Evolutionary conservation across 768 basidiomycete genomes (phyloP), one percentile per base, ranked within the genome.

Genomic region (Russula earlei): DNA sequence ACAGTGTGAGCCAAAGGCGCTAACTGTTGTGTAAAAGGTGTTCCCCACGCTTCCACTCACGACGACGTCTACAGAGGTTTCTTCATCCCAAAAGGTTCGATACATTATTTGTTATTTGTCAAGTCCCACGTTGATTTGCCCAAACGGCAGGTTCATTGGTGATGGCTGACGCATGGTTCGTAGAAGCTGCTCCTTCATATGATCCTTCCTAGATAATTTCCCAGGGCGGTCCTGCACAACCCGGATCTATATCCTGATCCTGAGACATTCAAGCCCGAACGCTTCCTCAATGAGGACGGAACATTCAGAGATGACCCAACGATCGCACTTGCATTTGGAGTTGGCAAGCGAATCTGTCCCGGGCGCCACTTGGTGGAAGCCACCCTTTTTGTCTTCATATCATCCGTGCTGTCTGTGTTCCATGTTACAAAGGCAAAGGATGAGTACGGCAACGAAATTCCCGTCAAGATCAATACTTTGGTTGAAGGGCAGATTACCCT

Each of bases 311-410:
- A 55, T 8, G 54, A 55, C 20, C 40, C 19, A 10, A 47, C 17
- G 11, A 19, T 55, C 7, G 11, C 38, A 8, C 38, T 41, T 5
- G 46, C 40, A 2, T 55, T 55, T 34, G 54, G 54, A 1, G 47
- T 33, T 25, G 54, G 54, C 37, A 50, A 31, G 22, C 48, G 58
- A 12, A 36, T 56, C 27, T 59, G 58, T 36, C 54, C 58, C 2
- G 58, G 48, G 25, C 41, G 54, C 20, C 41, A 59, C 44, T 37
- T 55, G 19, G 47, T 42, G 1, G 58, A 59, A 14, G 25, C 43
- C 8, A 55, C 27, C 5, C 19, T 56, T n/a, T 59, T 56, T 8
- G 19, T 56, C 9, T 37, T 55, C 14, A n/a, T 33, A 2, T 36
- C 50, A 4, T 49, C 47, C 3, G 22, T 55, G 14, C 11, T 55